phyloP scores from a whole-genome alignment of 2,329 filamentous ascomycete species.

The Fusarium sp. region DNA sequence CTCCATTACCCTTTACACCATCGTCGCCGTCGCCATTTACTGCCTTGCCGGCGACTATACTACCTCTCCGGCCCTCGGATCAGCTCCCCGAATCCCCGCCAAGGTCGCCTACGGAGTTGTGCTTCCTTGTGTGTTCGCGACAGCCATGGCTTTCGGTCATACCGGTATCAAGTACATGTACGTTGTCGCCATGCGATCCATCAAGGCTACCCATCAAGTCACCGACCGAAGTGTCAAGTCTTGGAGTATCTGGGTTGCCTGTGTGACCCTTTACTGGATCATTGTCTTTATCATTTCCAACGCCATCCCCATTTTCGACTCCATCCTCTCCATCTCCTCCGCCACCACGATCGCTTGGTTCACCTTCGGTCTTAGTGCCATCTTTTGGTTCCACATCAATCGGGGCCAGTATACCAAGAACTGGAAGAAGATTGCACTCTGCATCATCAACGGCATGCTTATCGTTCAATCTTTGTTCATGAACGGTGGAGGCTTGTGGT shows the following conservation, averaged over 20 bases:
- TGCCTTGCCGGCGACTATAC: constrained; percentile 47
- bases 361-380: constrained; percentile 47
- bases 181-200: constrained; percentile 45
- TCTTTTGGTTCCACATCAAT: constrained; percentile 50
- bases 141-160: constrained; percentile 46
- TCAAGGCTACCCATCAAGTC: constrained; percentile 46
- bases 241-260: constrained; percentile 48
- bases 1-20: constrained; percentile 47
- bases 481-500: constrained; percentile 49
- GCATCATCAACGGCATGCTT: constrained; percentile 42
- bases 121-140: constrained; percentile 45
- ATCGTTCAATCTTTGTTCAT: constrained; percentile 48
- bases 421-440: constrained; percentile 35
- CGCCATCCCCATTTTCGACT: constrained; percentile 50
- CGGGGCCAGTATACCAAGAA: constrained; percentile 33
- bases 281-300: constrained; percentile 48
- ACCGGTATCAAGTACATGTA: constrained; percentile 48
- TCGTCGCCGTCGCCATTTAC: constrained; percentile 47
- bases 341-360: constrained; percentile 50
- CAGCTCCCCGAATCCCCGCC: constrained; percentile 44
- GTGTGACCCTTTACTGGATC: constrained; percentile 47
- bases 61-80: constrained; percentile 48
- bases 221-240: constrained; percentile 46
- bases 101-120: constrained; percentile 48
- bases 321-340: constrained; percentile 49